phyloP scores from a whole-genome alignment of 1,139 yeast genomes.

The Candida sp. region DNA sequence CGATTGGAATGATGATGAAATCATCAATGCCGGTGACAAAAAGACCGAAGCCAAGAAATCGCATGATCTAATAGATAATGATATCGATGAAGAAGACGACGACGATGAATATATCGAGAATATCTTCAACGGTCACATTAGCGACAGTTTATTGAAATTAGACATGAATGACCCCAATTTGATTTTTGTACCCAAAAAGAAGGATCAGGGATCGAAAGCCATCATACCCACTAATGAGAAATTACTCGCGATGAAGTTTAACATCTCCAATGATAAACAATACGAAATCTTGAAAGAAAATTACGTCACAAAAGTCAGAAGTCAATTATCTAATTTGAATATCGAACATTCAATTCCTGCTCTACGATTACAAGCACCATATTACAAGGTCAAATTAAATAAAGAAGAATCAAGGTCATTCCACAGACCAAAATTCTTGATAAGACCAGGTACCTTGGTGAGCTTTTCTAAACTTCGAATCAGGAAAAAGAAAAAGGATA shows the following conservation, averaged over 20 bases:
- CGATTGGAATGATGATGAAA: slow-evolving; percentile 78
- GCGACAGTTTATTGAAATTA: slow-evolving; percentile 44
- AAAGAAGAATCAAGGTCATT: slow-evolving; percentile 71
- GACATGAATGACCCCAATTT: slow-evolving; percentile 89
- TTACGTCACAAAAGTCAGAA: slow-evolving; percentile 88
- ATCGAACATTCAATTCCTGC: slow-evolving; percentile 96
- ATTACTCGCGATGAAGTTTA: slow-evolving; percentile 54
- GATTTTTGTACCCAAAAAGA: slow-evolving; percentile 53
- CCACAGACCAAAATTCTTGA: slow-evolving; percentile 75
- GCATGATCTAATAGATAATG: slow-evolving; percentile 10
- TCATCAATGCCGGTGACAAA: slow-evolving; percentile 48
- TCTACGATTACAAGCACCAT: slow-evolving; percentile 82
- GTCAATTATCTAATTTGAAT: slow-evolving; percentile 85
- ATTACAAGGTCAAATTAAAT: slow-evolving; percentile 74
- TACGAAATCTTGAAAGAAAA: slow-evolving; percentile 82
- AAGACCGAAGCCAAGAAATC: slow-evolving; percentile 6
- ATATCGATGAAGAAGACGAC: slow-evolving; percentile 14
- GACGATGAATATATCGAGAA: slow-evolving; percentile 72
- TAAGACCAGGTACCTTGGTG: slow-evolving; percentile 75
- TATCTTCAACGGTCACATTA: slow-evolving; percentile 71
- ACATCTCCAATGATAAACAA: slow-evolving; percentile 83
- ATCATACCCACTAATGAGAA: slow-evolving; percentile 49
- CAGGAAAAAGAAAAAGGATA: slow-evolving; percentile 89
- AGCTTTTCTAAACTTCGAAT: slow-evolving; percentile 71
- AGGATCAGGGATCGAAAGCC: slow-evolving; percentile 23